Conservation (phyloP, 176 grass and related monocot species). For the Triticum turgidum region DNA sequence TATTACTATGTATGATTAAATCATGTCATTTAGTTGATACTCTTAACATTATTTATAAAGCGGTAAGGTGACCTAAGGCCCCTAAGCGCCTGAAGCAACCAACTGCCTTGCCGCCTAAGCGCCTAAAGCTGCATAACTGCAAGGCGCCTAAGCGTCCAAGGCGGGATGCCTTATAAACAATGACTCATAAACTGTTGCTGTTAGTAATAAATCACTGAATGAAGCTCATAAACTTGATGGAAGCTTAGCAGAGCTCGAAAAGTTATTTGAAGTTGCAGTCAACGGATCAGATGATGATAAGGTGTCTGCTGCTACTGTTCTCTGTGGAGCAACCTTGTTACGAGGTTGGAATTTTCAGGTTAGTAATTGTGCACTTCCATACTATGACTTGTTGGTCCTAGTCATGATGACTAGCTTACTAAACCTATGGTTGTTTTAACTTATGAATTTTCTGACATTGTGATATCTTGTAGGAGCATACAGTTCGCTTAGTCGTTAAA, state of each 20-base stretch:
- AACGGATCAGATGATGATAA: constrained; percentile 79
- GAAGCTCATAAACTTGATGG: constrained; percentile 70
- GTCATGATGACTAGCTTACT: not conserved
- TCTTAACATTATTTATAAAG: too few relatives aligned
- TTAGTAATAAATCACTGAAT: constrained; percentile 64
- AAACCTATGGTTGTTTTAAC: constrained; percentile 8
- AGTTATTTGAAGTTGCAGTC: constrained; percentile 90
- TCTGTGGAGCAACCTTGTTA: constrained; percentile 90
- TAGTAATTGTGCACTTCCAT: not conserved
- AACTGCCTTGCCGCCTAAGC: too few relatives aligned
- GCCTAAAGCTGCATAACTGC: too few relatives aligned
- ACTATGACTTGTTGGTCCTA: not conserved
- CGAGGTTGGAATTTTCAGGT: constrained; percentile 99
- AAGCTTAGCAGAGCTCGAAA: constrained; percentile 97
- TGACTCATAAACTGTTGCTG: constrained; percentile 11
- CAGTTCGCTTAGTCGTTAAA: constrained; percentile 83
- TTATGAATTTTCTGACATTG: constrained; percentile 8
- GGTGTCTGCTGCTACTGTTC: constrained; percentile 75
- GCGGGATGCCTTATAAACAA: too few relatives aligned
- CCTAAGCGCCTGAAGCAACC: too few relatives aligned
- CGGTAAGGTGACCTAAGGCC: too few relatives aligned
- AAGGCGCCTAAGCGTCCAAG: too few relatives aligned
- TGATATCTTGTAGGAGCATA: constrained; percentile 69
- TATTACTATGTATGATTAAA: constrained; percentile 21
- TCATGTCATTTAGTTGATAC: constrained; percentile 26